Evolutionary conservation across 805 yeast genomes (phyloP).

Genomic region (Schizosaccharomyces pombe): DNA sequence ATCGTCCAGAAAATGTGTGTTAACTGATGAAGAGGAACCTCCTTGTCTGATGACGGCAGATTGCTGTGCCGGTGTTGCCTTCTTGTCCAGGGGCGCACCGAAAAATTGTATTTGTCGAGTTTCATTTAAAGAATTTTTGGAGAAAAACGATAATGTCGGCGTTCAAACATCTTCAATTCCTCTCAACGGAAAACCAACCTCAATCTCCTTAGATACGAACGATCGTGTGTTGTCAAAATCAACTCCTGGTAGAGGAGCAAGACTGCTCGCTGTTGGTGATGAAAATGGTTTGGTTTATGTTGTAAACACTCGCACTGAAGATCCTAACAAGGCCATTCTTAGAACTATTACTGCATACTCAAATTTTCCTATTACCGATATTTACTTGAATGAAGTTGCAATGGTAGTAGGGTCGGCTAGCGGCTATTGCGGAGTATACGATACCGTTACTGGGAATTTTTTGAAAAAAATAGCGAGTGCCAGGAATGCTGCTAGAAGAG

Average conservation of each 20-base stretch:
- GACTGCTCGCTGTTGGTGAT: conserved; percentile 3
- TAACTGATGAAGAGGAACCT: neutral
- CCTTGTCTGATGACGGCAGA: neutral
- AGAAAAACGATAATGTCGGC: neutral
- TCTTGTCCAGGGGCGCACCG: neutral
- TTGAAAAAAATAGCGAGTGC: neutral
- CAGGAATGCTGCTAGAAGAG: neutral
- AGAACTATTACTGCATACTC: neutral
- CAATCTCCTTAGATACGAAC: neutral
- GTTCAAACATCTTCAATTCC: neutral
- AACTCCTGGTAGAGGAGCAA: neutral
- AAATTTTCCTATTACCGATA: neutral
- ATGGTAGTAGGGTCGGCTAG: neutral
- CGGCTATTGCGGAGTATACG: neutral
- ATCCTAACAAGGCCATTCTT: neutral
- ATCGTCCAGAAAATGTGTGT: neutral
- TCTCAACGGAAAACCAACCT: neutral
- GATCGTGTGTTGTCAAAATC: neutral
- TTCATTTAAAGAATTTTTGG: neutral
- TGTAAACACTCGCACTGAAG: neutral
- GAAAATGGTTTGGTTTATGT: conserved; percentile 1
- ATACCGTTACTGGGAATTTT: neutral
- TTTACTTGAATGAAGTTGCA: neutral
- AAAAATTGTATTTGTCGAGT: neutral
- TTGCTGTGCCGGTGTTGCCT: neutral